Evolutionary conservation across 169 alveolate genomes (phyloP), one percentile per base, ranked within the genome.

Genomic region (Plasmodium malariae): DNA sequence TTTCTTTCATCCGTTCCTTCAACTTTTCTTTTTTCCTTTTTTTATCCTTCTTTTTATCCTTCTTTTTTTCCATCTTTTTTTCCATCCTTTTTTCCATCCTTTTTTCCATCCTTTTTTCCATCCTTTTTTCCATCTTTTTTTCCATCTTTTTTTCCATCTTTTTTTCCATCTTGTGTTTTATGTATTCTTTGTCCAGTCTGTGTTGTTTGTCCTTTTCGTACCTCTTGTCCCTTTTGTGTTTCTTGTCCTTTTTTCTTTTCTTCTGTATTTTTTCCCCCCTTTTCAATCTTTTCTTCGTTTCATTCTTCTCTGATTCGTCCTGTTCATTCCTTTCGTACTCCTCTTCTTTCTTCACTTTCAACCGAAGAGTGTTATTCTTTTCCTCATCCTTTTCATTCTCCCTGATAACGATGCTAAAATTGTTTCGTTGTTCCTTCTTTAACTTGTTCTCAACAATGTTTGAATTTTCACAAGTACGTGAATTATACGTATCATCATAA

Each of bases 1-100:
- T 86, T 86, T 37, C 55, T 86, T 37, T 69, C 49, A 59, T 70
- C 19, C 54, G 55, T 70, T 76, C 43, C 19, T 63, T 6, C n/a
- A 24, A 30, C 49, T 45, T 78, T 65, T 78, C 49, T 24, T 63
- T 63, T 12, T 34, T 19, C n/a, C 36, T 48, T 45, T 65, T 28
- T 26, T 24, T 63, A 45, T 76, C 37, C 55, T 36, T 63, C 63
- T 63, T 51, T 65, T 78, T 78, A 17, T 32, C 26, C 34, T 51
- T 24, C 32, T 51, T 70, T 69, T 26, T 54, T 83, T 43, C 26
- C 21, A 67, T 63, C 67, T 19, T 11, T 37, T 67, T 17, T 69
- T 19, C 21, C 12, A n/a, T 28, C 24, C 17, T 19, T 3, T 21
- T 5, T 34, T 14, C 28, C 74, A 12, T 63, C 9, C 68, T 11